These are phyloP conservation scores for Datisca glomerata DNA, from an alignment of 306 rosid genomes.

Conservation along the genomic window DNA sequence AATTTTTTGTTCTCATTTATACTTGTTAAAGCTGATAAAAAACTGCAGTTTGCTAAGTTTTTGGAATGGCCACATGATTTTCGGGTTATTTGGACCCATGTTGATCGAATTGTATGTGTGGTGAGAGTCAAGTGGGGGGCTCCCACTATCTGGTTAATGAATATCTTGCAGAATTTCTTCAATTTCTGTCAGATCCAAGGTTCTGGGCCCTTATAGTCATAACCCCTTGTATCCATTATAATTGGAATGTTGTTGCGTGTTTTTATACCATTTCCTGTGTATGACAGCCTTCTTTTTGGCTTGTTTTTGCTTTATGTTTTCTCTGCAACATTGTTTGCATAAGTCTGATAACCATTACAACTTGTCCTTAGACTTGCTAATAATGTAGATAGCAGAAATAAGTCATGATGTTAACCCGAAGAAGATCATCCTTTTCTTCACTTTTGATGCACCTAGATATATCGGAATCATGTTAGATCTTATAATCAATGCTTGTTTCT, in stretches of 20 bases:
- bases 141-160: conserved; percentile 17
- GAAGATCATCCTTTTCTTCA: too few species aligned
- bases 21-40: too few species aligned
- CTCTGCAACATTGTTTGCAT: conserved; percentile 2
- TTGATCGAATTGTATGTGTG: conserved; percentile 16
- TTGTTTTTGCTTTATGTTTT: conserved; percentile 5
- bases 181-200: conserved; percentile 16
- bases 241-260: too few species aligned
- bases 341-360: too few species aligned
- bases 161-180: conserved; percentile 8
- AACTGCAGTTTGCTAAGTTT: too few species aligned
- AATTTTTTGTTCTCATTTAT: not conserved
- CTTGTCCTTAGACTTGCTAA: too few species aligned
- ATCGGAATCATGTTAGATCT: too few species aligned
- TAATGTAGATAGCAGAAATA: too few species aligned
- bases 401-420: too few species aligned
- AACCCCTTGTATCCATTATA: conserved; percentile 4
- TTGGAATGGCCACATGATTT: conserved; percentile 12
- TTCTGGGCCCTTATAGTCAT: conserved; percentile 23
- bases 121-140: conserved; percentile 9
- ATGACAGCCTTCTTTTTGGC: conserved; percentile 1
- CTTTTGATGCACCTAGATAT: too few species aligned
- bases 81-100: conserved; percentile 15
- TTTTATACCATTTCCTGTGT: not conserved
- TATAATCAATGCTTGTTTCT: too few species aligned